Percentiles rank a stretch among this genome's conserved stretches.
These are phyloP conservation scores for Chlorella sp. DNA, from an alignment of 139 green algal species.

Conservation along the genomic window DNA sequence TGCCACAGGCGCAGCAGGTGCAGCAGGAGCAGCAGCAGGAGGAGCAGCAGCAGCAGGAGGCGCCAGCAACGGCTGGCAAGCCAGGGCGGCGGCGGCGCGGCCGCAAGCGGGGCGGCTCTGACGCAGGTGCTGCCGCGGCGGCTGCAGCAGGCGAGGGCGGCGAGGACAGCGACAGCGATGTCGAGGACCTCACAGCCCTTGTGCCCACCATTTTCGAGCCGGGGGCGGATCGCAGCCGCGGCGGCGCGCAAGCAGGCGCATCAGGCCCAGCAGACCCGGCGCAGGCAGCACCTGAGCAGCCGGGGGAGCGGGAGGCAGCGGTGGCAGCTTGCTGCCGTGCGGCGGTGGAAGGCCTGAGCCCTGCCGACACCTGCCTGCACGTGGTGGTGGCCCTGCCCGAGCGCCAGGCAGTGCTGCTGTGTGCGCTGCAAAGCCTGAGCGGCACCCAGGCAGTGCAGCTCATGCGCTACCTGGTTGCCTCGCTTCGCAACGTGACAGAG, in stretches of 20 bases:
- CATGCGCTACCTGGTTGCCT: conserved; percentile 37
- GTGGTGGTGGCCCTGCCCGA: conserved; percentile 6
- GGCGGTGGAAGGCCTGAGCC: conserved; percentile 22
- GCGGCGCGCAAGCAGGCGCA: background rate
- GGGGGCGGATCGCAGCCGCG: background rate
- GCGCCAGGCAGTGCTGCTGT: background rate
- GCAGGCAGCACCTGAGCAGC: background rate
- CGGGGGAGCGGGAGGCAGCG: background rate
- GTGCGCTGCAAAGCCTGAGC: conserved; percentile 10
- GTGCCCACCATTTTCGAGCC: no score
- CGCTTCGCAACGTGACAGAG: conserved; percentile 21
- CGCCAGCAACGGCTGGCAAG: background rate
- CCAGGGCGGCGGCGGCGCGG: conserved; percentile 6
- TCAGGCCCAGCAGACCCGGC: background rate
- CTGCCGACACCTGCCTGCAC: conserved; percentile 30
- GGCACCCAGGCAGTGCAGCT: conserved; percentile 14
- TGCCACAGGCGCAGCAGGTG: background rate
- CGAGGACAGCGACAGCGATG: background rate
- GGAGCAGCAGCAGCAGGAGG: conserved; percentile 15
- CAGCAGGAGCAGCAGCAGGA: conserved; percentile 28
- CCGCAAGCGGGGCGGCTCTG: background rate
- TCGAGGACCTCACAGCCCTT: background rate
- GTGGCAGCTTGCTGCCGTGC: conserved; percentile 23
- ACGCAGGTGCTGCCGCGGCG: background rate
- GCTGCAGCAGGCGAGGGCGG: background rate